These are phyloP conservation scores for Apiospora koreana DNA, from an alignment of 2,329 filamentous ascomycete species.

Conservation along the genomic window DNA sequence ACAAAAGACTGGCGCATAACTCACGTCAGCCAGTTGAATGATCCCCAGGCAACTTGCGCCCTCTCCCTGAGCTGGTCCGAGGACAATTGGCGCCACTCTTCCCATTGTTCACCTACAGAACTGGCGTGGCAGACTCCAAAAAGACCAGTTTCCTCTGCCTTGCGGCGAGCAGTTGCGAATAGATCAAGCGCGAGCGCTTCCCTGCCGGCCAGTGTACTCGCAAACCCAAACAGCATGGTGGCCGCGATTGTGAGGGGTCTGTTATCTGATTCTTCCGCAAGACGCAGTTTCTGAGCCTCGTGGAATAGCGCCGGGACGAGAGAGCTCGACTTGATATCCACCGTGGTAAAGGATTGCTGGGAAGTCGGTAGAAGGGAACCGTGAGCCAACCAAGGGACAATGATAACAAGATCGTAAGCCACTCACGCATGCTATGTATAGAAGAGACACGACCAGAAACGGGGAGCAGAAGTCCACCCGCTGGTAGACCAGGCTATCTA, in stretches of 20 bases:
- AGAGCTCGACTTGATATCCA: neutral
- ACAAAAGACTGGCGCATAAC: neutral
- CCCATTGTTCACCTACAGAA: neutral
- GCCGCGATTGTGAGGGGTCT: neutral
- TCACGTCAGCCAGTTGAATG: conserved; percentile 10
- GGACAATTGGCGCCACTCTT: neutral
- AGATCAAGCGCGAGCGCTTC: neutral
- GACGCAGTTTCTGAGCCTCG: neutral
- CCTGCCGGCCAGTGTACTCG: neutral
- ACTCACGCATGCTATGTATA: conserved; percentile 20
- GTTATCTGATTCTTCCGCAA: neutral
- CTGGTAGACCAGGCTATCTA: conserved; percentile 17
- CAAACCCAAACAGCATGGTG: neutral
- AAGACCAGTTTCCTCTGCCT: neutral
- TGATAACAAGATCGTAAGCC: neutral
- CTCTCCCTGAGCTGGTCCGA: neutral
- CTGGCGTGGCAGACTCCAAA: conserved; percentile 3
- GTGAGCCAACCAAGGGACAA: neutral
- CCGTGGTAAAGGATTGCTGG: neutral
- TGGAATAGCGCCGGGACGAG: neutral
- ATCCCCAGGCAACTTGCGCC: conserved; percentile 9
- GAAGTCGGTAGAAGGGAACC: neutral
- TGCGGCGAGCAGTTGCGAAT: neutral
- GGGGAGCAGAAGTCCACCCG: conserved; percentile 20
- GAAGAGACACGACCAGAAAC: conserved; percentile 17